Evolutionary conservation across 805 yeast species (phyloP), one percentile per base, ranked within the genome.

Genomic region (Candida andamanensis): DNA sequence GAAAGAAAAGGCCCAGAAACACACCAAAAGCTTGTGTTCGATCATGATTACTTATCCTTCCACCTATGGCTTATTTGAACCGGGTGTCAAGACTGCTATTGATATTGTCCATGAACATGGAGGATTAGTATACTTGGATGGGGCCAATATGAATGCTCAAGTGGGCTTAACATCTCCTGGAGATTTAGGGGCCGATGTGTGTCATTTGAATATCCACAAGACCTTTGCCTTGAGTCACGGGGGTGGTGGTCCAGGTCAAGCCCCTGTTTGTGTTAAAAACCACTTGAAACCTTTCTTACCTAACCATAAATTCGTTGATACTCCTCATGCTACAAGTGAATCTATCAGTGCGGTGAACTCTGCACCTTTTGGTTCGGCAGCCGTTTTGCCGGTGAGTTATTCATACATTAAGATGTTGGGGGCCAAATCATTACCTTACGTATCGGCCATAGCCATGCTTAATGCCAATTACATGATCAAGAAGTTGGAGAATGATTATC

Each of bases 241-340:
- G 52, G 98, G 98, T 54, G 98, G 98, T 56, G 98, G 98, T 26
- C 98, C 98, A 25, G 98, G 97, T 54, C 95, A 87, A 50, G 98
- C 97, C 13, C 97, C 97, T 31, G 92, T 92, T 42, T 86, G 97
- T 71, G 97, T 90, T 36, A 80, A 79, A 45, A 63, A 71, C 30
- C 95, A 86, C 58, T 68, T 92, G 48, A 73, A 71, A 26, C 85
- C 85, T 33, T 87, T 76, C 61, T 71, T 92, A 48, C 98, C 98
- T 28, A 66, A 69, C 10, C 97, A 92, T 60, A 72, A 74, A 15
- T 66, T 83, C 24, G 67, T 75, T 11, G 47, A 59, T 16, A 72
- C 78, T 48, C 76, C 80, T 2, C 67, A 56, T 40, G 53, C 65
- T 17, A 60, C 69, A 12, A 56, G 42, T 40, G 70, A 52, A 57